Percentiles rank a stretch among this genome's conserved stretches.
These are phyloP conservation scores for Tetracladium maxilliforme DNA, from an alignment of 2,329 filamentous ascomycete species.

Conservation along the genomic window DNA sequence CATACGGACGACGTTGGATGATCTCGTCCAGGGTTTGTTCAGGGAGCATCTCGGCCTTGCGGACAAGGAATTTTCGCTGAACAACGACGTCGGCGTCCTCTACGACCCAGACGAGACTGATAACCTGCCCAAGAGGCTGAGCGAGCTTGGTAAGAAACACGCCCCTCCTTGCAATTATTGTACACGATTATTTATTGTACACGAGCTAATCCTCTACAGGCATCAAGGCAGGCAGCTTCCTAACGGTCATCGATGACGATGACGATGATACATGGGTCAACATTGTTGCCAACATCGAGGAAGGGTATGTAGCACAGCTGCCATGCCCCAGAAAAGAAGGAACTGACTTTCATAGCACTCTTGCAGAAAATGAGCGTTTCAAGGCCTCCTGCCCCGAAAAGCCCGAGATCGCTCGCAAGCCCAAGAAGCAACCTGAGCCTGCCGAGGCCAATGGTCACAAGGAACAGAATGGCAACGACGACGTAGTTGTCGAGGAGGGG, in stretches of 20 bases:
- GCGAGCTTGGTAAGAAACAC: conserved; percentile 58
- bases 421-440: neutral
- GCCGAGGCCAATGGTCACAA: neutral
- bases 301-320: conserved; percentile 47
- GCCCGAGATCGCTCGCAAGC: too few relatives aligned
- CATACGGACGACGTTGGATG: conserved; percentile 56
- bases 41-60: conserved; percentile 59
- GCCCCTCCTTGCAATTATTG: conserved; percentile 1
- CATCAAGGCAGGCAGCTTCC: conserved; percentile 56
- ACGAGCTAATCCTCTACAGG: conserved; percentile 24
- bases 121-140: conserved; percentile 67
- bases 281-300: conserved; percentile 55
- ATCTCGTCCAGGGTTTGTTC: conserved; percentile 66
- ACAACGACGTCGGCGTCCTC: conserved; percentile 59
- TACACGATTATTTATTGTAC: conserved; percentile 3
- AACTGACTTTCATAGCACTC: conserved; percentile 4
- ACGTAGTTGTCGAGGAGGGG: conserved; percentile 20
- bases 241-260: conserved; percentile 74
- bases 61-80: conserved; percentile 69
- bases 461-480: conserved; percentile 15
- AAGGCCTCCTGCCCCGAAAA: too few relatives aligned
- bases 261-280: conserved; percentile 66
- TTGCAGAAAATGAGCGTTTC: too few relatives aligned
- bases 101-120: conserved; percentile 86
- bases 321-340: conserved; percentile 1